Conservation (phyloP, 805 yeast species). For the Myxozyma udenii region DNA sequence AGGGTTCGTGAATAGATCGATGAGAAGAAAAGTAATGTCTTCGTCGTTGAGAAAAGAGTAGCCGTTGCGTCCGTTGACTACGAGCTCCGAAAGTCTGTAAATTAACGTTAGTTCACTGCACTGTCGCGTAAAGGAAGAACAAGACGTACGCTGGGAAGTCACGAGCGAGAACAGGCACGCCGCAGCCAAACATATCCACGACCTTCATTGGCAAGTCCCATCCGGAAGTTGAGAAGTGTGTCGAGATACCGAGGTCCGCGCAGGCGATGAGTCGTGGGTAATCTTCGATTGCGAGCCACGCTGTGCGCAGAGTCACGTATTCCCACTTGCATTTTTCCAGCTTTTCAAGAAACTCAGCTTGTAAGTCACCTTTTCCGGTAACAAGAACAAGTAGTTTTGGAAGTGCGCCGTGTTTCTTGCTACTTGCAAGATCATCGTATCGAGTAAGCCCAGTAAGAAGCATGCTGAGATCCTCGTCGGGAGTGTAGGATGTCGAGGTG, state of each 20-base stretch:
- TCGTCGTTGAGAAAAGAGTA: constrained; percentile 46
- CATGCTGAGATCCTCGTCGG: constrained; percentile 82
- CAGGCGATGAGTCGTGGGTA: constrained; percentile 72
- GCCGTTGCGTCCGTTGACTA: constrained; percentile 69
- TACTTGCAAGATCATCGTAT: constrained; percentile 46
- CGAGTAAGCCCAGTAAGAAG: constrained; percentile 63
- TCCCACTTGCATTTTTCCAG: constrained; percentile 43
- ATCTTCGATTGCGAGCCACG: constrained; percentile 75
- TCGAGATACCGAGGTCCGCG: constrained; percentile 85
- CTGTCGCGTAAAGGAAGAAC: neutral
- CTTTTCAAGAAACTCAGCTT: constrained; percentile 53
- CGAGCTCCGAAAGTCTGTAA: constrained; percentile 58
- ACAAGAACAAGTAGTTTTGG: constrained; percentile 58
- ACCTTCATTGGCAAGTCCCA: constrained; percentile 96
- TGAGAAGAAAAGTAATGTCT: constrained; percentile 44
- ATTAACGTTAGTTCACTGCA: neutral
- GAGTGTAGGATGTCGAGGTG: constrained; percentile 90
- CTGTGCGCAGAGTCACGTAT: constrained; percentile 56
- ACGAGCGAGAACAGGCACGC: constrained; percentile 83
- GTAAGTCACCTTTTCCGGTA: constrained; percentile 96
- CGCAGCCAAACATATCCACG: constrained; percentile 93
- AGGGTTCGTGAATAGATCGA: constrained; percentile 36
- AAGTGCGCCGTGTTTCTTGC: constrained; percentile 12
- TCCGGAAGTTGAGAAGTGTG: constrained; percentile 90
- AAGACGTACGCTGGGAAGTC: constrained; percentile 57